Conservation (phyloP, 257 asterid species). For the Scutellaria galericulata region DNA sequence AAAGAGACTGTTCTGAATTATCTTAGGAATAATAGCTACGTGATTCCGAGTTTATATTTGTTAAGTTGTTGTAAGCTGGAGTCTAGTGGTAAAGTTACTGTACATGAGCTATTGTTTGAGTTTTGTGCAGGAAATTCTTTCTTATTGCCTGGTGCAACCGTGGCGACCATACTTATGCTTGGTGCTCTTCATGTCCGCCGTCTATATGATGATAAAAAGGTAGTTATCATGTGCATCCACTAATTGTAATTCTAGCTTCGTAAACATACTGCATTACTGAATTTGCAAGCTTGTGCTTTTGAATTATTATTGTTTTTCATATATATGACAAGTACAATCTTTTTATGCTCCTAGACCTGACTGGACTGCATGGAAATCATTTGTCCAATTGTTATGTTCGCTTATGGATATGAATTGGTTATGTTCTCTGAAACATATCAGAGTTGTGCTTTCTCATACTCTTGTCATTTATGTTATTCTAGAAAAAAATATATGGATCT, state of each 20-base stretch:
- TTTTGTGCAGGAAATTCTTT: conserved; percentile 63
- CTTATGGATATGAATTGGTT: conserved; percentile 6
- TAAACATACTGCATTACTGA: background rate
- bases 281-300: conserved; percentile 18
- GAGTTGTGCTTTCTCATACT: conserved; percentile 20
- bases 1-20: too few relatives aligned
- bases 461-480: conserved; percentile 14
- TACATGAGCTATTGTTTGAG: conserved; percentile 13
- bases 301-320: background rate
- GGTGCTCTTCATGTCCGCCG: conserved; percentile 97
- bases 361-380: conserved; percentile 6
- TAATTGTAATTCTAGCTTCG: conserved; percentile 5
- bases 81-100: conserved; percentile 9
- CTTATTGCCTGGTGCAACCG: conserved; percentile 92
- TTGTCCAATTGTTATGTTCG: conserved; percentile 8
- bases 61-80: conserved; percentile 1
- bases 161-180: conserved; percentile 89
- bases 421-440: conserved; percentile 7
- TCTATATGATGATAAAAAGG: conserved; percentile 86
- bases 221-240: conserved; percentile 26
- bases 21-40: too few relatives aligned
- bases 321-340: background rate
- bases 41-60: background rate
- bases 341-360: conserved; percentile 20
- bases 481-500: background rate